Percentiles rank a stretch among this genome's conserved stretches.
Conservation (phyloP, 805 yeast species). For the Kockiozyma suomiensis region DNA sequence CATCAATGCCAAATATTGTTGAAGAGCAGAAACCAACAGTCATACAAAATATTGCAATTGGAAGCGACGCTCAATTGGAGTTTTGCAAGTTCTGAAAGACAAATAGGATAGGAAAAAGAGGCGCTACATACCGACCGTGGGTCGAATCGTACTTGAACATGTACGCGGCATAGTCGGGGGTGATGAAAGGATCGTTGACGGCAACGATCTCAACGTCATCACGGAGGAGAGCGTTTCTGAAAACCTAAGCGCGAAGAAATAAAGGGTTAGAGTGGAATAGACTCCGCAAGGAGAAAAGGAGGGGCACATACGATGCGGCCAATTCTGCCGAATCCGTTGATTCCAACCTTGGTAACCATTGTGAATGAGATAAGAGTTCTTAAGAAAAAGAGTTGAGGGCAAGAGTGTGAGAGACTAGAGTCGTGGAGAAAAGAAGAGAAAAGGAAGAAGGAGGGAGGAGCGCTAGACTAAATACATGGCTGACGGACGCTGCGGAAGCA, state of each 20-base stretch:
- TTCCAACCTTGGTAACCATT: slow-evolving; percentile 66
- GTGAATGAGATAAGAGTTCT: slow-evolving; percentile 5
- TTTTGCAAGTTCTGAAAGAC: not conserved
- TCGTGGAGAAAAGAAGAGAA: slow-evolving; percentile 3
- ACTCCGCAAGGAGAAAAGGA: not conserved
- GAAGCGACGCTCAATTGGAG: no score
- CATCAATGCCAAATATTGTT: no score
- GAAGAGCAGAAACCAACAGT: no score
- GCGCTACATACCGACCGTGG: slow-evolving; percentile 64
- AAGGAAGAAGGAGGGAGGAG: slow-evolving; percentile 2
- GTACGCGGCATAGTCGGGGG: slow-evolving; percentile 88
- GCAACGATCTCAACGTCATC: slow-evolving; percentile 80
- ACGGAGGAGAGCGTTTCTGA: slow-evolving; percentile 77
- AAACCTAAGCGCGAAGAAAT: slow-evolving; percentile 37
- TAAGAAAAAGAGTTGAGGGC: not conserved
- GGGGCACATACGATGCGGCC: slow-evolving; percentile 69
- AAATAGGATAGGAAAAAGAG: not conserved
- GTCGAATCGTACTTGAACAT: slow-evolving; percentile 95
- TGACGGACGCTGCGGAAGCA: slow-evolving; percentile 9
- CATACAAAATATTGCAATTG: no score
- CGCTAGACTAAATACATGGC: slow-evolving; percentile 12
- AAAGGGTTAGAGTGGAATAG: not conserved
- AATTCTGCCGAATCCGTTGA: slow-evolving; percentile 93
- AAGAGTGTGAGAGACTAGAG: not conserved
- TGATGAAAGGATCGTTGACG: slow-evolving; percentile 89